Base-by-base conservation (phyloP, 75 land plant genomes). In the Ceratopteris richardii region DNA sequence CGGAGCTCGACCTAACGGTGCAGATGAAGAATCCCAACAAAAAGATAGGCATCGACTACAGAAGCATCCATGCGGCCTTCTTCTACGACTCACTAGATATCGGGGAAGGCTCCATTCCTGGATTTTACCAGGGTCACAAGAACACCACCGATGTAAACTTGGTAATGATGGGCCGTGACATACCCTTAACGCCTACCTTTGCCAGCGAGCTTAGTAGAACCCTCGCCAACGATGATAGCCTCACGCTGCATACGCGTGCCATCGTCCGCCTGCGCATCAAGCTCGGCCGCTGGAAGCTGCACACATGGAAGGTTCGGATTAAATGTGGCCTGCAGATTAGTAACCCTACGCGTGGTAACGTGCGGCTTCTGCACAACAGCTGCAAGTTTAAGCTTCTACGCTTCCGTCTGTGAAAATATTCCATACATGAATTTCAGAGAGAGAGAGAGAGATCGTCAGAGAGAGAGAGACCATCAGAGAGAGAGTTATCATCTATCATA, bases 1-100 rank as follows among this genome's bases (percentile, higher is more conserved):
- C 72, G 18, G 60, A 63, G 59, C 31, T 64, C 50, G 1, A 27
- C 1, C 53, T 37, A 25, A 56, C 22, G 50, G 2, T 70, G 28
- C 28, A 42, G 26, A 68, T 68, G 12, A 28, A 55, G 22, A 70
- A 70, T 25, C 72, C 72, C 9, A 70, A 70, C 60, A 44, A 53
- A 18, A 63, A 62, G 60, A 70, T 70, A 27, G 60, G 68, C n/a
- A 70, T 70, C 72, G 44, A 64, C 33, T 70, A 70, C 60, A 51
- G 55, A 26, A 20, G 14, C 23, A 70, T 70, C 24, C 48, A 42
- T 18, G n/a, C 56, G 31, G 40, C 27, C 17, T 26, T 62, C 14
- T 56, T 0, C 52, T 70, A 39, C 20, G 24, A 21, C 18, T 69
- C 68, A 11, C 31, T 44, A 7, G 4, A 17, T 12, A 10, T 70